A percentile compares a stretch with the other conserved stretches of the same genome.
These are phyloP conservation scores for Solanum sejunctum DNA, from an alignment of 257 asterid genomes.

Conservation along the genomic window DNA sequence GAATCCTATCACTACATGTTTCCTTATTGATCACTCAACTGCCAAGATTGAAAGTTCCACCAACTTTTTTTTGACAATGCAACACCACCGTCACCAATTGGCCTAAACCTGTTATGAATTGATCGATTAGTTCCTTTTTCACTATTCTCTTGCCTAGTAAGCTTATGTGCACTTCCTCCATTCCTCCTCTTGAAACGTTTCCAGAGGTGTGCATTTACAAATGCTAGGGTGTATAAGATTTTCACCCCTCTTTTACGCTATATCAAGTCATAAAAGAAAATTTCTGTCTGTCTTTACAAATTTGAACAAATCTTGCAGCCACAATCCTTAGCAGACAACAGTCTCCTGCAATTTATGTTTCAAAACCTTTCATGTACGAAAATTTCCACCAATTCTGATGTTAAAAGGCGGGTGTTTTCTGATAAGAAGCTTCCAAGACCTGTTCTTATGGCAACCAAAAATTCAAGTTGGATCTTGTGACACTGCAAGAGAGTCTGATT, in stretches of 20 bases:
- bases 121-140: conserved; percentile 6
- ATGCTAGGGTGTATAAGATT: too few species aligned
- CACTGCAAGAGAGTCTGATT: conserved; percentile 60
- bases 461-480: conserved; percentile 62
- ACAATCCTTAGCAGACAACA: conserved; percentile 80
- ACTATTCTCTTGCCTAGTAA: too few species aligned
- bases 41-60: conserved; percentile 33
- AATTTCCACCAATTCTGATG: conserved; percentile 54
- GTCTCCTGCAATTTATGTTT: conserved; percentile 64
- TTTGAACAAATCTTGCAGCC: conserved; percentile 80
- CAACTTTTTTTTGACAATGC: conserved; percentile 47
- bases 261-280: too few species aligned
- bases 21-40: conserved; percentile 37
- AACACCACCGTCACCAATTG: conserved; percentile 72
- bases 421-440: conserved; percentile 56
- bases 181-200: too few species aligned
- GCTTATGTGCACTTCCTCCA: too few species aligned
- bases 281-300: too few species aligned
- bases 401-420: conserved; percentile 26
- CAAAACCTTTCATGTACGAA: conserved; percentile 76
- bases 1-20: conserved; percentile 13
- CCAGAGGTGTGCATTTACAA: too few species aligned
- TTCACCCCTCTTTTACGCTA: too few species aligned
- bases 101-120: conserved; percentile 81
- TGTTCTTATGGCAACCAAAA: conserved; percentile 54